phyloP scores from a whole-genome alignment of 768 basidiomycete species.

The Arthromyces matolae region DNA sequence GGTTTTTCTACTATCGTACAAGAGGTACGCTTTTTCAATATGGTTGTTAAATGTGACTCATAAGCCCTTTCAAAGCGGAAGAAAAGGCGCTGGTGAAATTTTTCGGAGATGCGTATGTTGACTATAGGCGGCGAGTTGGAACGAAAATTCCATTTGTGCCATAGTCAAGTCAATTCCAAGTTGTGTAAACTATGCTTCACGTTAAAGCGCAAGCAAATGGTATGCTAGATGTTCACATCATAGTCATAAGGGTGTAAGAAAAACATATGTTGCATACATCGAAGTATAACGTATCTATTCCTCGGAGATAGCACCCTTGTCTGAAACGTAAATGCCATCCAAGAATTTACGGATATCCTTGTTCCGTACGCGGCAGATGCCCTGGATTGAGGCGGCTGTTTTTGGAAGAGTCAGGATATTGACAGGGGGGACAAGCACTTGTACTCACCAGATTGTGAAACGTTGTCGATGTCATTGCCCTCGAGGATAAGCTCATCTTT shows the following conservation, averaged over 20 bases:
- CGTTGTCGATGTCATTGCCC: slow-evolving; percentile 95
- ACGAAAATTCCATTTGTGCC: slow-evolving; percentile 86
- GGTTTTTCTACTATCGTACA: slow-evolving; percentile 83
- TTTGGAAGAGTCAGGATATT: slow-evolving; percentile 3
- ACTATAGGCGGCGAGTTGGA: slow-evolving; percentile 74
- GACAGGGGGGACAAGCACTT: too few relatives aligned
- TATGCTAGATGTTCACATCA: slow-evolving; percentile 6
- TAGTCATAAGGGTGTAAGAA: slow-evolving; percentile 11
- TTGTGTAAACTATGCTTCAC: too few relatives aligned
- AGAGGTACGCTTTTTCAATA: slow-evolving; percentile 57
- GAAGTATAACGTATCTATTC: slow-evolving; percentile 28
- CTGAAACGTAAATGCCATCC: slow-evolving; percentile 90
- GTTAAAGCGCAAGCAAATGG: not conserved
- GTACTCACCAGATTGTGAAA: slow-evolving; percentile 86
- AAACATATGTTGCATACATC: slow-evolving; percentile 8
- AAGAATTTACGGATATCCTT: slow-evolving; percentile 99
- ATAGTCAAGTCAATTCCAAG: too few relatives aligned
- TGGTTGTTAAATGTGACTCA: too few relatives aligned
- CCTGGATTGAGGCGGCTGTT: slow-evolving; percentile 92
- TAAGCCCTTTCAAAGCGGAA: slow-evolving; percentile 52
- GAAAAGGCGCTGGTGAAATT: slow-evolving; percentile 77
- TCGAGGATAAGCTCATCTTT: slow-evolving; percentile 94
- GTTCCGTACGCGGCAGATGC: slow-evolving; percentile 94
- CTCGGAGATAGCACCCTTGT: slow-evolving; percentile 64
- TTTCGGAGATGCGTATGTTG: slow-evolving; percentile 84